Conservation (phyloP, 1,284 basidiomycete species). For the Marasmius oreades region DNA sequence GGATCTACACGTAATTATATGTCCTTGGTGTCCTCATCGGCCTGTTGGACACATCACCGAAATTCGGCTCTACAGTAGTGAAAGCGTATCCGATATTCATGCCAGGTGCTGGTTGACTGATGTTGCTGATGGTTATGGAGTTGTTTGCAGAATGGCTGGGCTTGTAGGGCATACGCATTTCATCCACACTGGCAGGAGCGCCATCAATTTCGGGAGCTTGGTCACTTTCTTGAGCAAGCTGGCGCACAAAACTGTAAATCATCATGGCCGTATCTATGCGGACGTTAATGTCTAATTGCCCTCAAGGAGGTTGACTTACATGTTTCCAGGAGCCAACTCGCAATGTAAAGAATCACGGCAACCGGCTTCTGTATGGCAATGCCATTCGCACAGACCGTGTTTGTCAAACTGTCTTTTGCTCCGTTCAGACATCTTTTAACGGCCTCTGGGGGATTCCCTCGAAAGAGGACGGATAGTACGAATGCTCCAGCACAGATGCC, state of each 20-base stretch:
- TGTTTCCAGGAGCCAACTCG: conserved; percentile 46
- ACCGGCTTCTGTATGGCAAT: conserved; percentile 33
- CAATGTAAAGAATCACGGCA: conserved; percentile 34
- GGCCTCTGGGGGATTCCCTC: conserved; percentile 28
- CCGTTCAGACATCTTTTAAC: conserved; percentile 33
- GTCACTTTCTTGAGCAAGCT: neutral
- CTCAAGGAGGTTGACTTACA: conserved; percentile 35
- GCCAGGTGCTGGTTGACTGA: conserved; percentile 8
- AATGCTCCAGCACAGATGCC: conserved; percentile 43
- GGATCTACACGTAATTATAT: neutral
- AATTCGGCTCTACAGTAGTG: conserved; percentile 5
- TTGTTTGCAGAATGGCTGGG: neutral
- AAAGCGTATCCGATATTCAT: conserved; percentile 14
- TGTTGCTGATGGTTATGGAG: conserved; percentile 3
- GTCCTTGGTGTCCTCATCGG: neutral
- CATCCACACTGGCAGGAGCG: neutral
- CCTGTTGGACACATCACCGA: conserved; percentile 1
- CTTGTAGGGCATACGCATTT: neutral
- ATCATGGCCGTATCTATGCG: neutral
- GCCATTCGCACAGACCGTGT: conserved; percentile 31
- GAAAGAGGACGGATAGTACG: conserved; percentile 43
- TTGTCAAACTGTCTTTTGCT: conserved; percentile 24
- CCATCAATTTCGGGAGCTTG: neutral
- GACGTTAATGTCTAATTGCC: neutral
- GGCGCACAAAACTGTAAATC: neutral